Conservation (phyloP, 306 rosid species). For the Parietaria judaica region DNA sequence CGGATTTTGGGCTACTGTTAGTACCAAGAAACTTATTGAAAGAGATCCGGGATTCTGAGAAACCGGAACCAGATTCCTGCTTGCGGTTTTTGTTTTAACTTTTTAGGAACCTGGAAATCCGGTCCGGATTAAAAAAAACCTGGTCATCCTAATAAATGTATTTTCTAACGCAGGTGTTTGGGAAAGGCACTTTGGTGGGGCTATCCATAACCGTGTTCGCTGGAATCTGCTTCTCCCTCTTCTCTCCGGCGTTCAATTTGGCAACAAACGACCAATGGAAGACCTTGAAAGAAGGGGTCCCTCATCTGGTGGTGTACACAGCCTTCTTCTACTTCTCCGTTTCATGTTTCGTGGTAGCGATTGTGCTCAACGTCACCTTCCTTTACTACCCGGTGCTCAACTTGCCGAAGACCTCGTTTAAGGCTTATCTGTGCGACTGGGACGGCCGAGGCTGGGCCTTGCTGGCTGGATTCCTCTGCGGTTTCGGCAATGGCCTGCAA, state of each 20-base stretch:
- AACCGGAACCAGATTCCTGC: too few relatives aligned
- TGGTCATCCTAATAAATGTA: too few relatives aligned
- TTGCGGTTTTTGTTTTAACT: too few relatives aligned
- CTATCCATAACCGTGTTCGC: slow-evolving; percentile 64
- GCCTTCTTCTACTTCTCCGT: slow-evolving; percentile 81
- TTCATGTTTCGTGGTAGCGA: slow-evolving; percentile 60
- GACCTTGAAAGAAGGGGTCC: slow-evolving; percentile 55
- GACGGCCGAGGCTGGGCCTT: slow-evolving; percentile 90
- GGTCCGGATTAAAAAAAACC: too few relatives aligned
- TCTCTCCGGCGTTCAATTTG: slow-evolving; percentile 87
- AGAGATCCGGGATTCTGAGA: too few relatives aligned
- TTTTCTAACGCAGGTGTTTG: slow-evolving; percentile 45
- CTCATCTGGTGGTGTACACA: slow-evolving; percentile 70
- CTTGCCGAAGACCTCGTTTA: slow-evolving; percentile 64
- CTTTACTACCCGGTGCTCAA: slow-evolving; percentile 66
- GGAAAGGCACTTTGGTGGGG: slow-evolving; percentile 62
- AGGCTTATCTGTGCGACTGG: slow-evolving; percentile 69
- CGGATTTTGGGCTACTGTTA: too few relatives aligned
- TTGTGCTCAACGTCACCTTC: slow-evolving; percentile 65
- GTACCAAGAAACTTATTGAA: too few relatives aligned
- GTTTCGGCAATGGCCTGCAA: slow-evolving; percentile 88
- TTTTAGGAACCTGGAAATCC: too few relatives aligned
- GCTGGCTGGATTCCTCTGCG: slow-evolving; percentile 85
- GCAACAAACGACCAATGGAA: slow-evolving; percentile 97
- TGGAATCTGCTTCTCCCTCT: slow-evolving; percentile 73